A percentile compares a stretch with the other conserved stretches of the same genome.
Conservation (phyloP, 768 basidiomycete species). For the Mycena indigotica region DNA sequence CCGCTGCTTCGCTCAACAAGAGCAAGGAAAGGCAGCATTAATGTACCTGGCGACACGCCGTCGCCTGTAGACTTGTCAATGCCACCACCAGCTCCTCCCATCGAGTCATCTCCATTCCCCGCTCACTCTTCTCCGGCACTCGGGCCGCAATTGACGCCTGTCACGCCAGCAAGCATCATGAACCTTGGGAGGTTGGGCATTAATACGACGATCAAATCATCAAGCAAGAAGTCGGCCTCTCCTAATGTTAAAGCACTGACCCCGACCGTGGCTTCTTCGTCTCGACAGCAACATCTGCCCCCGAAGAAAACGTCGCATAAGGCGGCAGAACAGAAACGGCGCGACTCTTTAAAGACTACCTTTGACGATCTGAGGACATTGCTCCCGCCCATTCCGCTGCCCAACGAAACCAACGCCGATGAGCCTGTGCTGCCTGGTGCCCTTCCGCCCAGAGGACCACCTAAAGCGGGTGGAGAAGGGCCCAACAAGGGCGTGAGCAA, state of each 20-base stretch:
- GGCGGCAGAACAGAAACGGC: conserved; percentile 94
- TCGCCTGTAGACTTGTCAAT: conserved; percentile 88
- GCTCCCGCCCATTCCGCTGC: conserved; percentile 86
- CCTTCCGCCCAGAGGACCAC: conserved; percentile 86
- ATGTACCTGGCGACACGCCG: conserved; percentile 60
- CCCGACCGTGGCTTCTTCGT: conserved; percentile 36
- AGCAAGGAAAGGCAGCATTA: conserved; percentile 43
- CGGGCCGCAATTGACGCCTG: conserved; percentile 58
- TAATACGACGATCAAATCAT: conserved; percentile 36
- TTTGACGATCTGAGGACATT: conserved; percentile 83
- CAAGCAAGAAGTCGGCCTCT: conserved; percentile 29
- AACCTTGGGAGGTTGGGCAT: conserved; percentile 72
- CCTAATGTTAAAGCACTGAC: conserved; percentile 70
- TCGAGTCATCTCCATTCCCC: conserved; percentile 13
- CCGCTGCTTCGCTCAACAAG: conserved; percentile 55
- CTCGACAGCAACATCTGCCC: conserved; percentile 30
- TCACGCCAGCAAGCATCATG: conserved; percentile 92
- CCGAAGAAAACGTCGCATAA: conserved; percentile 84
- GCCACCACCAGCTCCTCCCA: conserved; percentile 76
- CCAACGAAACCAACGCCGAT: conserved; percentile 71
- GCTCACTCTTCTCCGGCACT: conserved; percentile 7
- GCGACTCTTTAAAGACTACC: conserved; percentile 93
- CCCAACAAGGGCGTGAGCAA: conserved; percentile 95
- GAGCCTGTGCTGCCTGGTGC: conserved; percentile 85
- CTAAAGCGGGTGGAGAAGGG: conserved; percentile 83